Evolutionary conservation across 768 basidiomycete species (phyloP).

Genomic region (Tubosaeta sp.): DNA sequence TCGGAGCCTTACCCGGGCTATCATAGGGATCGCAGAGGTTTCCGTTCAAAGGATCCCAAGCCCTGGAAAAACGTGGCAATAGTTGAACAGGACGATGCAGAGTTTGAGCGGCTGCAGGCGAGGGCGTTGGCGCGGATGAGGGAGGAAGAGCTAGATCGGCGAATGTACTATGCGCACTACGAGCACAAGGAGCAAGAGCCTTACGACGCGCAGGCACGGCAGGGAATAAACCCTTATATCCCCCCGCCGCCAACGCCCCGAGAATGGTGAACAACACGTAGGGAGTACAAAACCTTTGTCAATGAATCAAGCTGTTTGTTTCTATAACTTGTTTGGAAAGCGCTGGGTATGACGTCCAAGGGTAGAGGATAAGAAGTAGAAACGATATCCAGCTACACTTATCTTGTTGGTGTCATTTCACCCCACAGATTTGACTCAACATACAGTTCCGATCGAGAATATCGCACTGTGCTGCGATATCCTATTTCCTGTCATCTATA

Average conservation of each 20-base stretch:
- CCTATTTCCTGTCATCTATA: too few relatives aligned
- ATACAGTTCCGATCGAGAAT: too few relatives aligned
- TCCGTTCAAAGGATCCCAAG: slow-evolving; percentile 1
- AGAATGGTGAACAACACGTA: neutral
- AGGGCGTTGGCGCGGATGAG: neutral
- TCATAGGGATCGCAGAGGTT: too few relatives aligned
- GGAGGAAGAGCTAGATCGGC: neutral
- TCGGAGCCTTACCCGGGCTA: too few relatives aligned
- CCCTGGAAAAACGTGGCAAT: slow-evolving; percentile 19
- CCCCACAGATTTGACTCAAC: too few relatives aligned
- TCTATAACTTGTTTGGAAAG: neutral
- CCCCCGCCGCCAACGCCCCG: neutral
- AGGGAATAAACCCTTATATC: neutral
- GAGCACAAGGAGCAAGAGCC: neutral
- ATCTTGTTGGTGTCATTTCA: neutral
- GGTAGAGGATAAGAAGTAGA: neutral
- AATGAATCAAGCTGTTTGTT: neutral
- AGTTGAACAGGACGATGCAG: slow-evolving; percentile 17
- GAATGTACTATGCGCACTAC: neutral
- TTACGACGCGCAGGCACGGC: neutral
- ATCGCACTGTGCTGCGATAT: too few relatives aligned
- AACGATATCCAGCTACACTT: neutral
- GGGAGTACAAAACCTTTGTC: neutral
- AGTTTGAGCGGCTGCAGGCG: neutral
- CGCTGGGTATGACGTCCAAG: neutral